Base-by-base conservation (phyloP, 2,329 filamentous ascomycete species). In the Fusarium floridanum region DNA sequence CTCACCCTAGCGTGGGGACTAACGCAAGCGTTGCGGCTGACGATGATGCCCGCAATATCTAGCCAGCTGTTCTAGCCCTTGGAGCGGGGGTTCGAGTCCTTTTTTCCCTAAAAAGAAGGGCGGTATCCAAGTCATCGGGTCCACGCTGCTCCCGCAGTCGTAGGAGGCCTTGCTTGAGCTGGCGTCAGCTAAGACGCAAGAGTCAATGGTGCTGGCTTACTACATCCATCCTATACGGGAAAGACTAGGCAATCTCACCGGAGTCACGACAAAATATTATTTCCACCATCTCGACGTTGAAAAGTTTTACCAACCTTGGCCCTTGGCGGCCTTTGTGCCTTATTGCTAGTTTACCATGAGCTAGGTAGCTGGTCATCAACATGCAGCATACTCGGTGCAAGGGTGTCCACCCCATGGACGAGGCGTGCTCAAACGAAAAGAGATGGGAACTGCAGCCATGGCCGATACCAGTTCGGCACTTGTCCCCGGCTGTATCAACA, bases 201-300 rank as follows among this genome's bases (percentile, higher is more conserved):
- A 68, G 39, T 20, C 60, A 20, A 53, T 27, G n/a, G 24, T 60
- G 16, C 61, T 53, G n/a, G 66, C 66, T 12, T 45, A 68, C 43
- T 55, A 61, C 36, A 55, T 68, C 60, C 36, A 55, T 68, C 14
- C 20, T 64, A 11, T 60, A 55, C 53, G 66, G 64, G 34, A 45
- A 32, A 41, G 66, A 55, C 8, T 43, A 64, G 36, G 59, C 36
- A 4, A 64, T 68, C 6, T 34, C 32, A 10, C 22, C 36, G 6
- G 41, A 53, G 37, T 64, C 53, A 1, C 61, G 60, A 20, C 17
- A 55, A 53, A 53, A 17, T 24, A 55, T 60, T 16, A 41, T 55
- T 12, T 29, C 66, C 6, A 20, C 61, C 12, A 64, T 61, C 34
- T 36, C 43, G 9, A 55, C 43, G 14, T 24, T 68, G 24, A 68